These are phyloP conservation scores for Fomes fomentarius DNA, from an alignment of 1,284 basidiomycete genomes.

Conservation along the genomic window DNA sequence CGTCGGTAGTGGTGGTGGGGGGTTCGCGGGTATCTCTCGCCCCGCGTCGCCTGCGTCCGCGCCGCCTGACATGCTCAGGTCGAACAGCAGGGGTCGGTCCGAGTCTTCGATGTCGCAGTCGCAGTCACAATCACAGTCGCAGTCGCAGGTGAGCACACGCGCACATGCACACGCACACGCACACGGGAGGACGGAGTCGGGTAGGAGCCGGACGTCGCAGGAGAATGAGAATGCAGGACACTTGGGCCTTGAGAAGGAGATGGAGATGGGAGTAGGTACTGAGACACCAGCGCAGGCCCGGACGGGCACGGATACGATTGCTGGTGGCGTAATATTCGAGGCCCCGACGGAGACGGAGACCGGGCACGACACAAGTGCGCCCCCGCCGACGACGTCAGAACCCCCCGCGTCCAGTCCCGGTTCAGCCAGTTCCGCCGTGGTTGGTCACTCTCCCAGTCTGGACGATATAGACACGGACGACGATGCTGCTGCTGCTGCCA, in stretches of 20 bases:
- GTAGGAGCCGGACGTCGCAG: slow-evolving; percentile 1
- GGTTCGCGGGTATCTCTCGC: slow-evolving; percentile 7
- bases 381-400: neutral
- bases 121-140: too few relatives aligned
- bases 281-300: too few relatives aligned
- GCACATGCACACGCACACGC: neutral
- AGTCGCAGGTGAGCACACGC: too few relatives aligned
- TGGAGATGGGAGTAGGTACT: too few relatives aligned
- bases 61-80: neutral
- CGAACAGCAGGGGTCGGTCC: neutral
- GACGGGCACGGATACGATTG: too few relatives aligned
- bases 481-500: neutral
- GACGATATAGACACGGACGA: neutral
- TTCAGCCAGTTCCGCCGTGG: neutral
- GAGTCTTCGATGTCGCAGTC: too few relatives aligned
- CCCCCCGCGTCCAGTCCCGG: neutral
- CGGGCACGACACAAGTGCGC: neutral
- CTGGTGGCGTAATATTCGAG: too few relatives aligned
- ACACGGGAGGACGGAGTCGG: slow-evolving; percentile 2
- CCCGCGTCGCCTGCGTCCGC: slow-evolving; percentile 9
- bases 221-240: neutral
- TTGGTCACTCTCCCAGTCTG: neutral
- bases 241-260: too few relatives aligned
- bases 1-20: too few relatives aligned
- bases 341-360: slow-evolving; percentile 1